A percentile compares a stretch with the other conserved stretches of the same genome.
These are phyloP conservation scores for Xerocomus nothofagi DNA, from an alignment of 1,284 basidiomycete species.

Conservation along the genomic window DNA sequence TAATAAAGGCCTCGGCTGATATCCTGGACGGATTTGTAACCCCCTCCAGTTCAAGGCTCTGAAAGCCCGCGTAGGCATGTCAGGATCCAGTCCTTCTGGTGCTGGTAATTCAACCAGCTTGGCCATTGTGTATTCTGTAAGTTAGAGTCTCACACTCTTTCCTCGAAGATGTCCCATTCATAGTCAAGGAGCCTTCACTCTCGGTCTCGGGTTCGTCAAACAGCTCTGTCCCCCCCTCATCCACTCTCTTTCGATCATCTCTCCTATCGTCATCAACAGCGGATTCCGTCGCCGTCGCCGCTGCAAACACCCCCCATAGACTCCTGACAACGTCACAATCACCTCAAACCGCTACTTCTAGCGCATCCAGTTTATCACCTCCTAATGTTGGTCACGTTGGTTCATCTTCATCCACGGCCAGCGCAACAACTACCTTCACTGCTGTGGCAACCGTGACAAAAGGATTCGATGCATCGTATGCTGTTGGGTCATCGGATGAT, in stretches of 20 bases:
- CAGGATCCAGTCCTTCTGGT: not conserved
- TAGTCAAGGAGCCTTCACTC: not conserved
- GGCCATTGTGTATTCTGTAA: not conserved
- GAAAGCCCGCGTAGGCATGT: constrained; percentile 1
- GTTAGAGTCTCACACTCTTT: not conserved
- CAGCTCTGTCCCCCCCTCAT: not conserved
- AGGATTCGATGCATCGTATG: not conserved
- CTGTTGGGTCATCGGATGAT: not conserved
- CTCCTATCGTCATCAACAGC: not conserved
- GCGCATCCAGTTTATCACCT: not conserved
- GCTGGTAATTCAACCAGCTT: not conserved
- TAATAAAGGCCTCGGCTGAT: constrained; percentile 7
- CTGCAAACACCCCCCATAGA: not conserved
- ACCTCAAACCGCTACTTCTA: not conserved
- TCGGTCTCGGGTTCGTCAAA: not conserved
- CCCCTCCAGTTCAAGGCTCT: not conserved
- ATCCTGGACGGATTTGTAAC: not conserved
- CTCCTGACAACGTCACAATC: not conserved
- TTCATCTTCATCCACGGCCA: not conserved
- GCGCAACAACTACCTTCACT: not conserved
- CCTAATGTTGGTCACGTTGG: not conserved
- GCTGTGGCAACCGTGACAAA: not conserved
- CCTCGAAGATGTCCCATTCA: not conserved
- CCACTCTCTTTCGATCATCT: not conserved
- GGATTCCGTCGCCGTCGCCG: not conserved